Evolutionary conservation across 2,329 filamentous ascomycete species (phyloP), one percentile per base, ranked within the genome.

Genomic region (Gliomastix tumulicola): DNA sequence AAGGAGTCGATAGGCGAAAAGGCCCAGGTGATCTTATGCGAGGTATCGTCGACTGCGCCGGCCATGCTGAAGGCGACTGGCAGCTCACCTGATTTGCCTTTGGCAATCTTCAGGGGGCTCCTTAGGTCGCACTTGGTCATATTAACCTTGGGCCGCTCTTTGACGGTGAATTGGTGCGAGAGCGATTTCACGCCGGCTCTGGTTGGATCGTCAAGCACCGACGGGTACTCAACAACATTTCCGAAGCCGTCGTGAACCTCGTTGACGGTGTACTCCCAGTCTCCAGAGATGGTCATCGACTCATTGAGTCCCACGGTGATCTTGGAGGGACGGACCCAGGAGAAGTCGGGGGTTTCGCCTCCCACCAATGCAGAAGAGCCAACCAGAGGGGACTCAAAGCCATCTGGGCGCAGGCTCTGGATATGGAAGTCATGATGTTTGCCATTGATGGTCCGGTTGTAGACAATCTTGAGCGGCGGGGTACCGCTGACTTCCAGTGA

Each of bases 211-310:
- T 92, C 84, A 12, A 72, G 66, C 4, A 71, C 60, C 5, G 68
- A 63, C 4, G 73, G 66, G 54, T 95, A 98, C 44, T 80, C 84
- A 41, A 89, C 81, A 25, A 83, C 65, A 50, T 98, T 98, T 32
- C 89, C 89, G 47, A 89, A 84, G 3, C 80, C 90, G 64, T 98
- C 92, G 41, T 87, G 79, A 8, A 98, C 87, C 57, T 96, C 87
- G 47, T 96, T 87, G 36, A 98, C 80, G 2, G 84, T 82, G 55
- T 97, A 98, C 42, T 84, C 72, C 89, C 90, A 97, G 36, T 79
- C 73, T 13, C 90, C 92, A 35, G 83, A 75, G 7, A 72, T 71
- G 34, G 77, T 78, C 63, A 98, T 79, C 6, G 89, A 89, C 59
- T 98, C 94, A 52, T 95, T 97, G 39, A 98, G 65, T 5, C 87